Base-by-base conservation (phyloP, 805 yeast genomes). In the Saturnispora mendoncae region DNA sequence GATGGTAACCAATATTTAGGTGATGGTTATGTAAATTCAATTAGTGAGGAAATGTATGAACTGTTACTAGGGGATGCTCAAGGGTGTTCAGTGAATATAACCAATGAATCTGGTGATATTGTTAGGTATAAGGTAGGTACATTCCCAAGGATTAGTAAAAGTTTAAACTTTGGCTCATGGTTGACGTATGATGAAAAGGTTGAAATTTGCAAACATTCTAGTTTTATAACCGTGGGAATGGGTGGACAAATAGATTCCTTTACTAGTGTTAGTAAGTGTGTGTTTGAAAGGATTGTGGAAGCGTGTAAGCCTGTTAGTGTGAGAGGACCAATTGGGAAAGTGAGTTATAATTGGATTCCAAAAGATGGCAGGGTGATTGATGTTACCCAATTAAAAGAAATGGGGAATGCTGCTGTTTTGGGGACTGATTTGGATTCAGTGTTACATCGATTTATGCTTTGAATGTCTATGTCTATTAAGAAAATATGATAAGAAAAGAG, bases 181-280 rank as follows among this genome's bases (percentile, higher is more conserved):
- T n/a, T 44, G 1, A n/a, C 27, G n/a, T 19, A 35, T 6, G 31
- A 19, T 6, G 37, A 43, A 27, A 20, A 44, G 26, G 41, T 3
- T 33, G 33, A 20, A 38, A 25, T 42, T 33, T 38, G 42, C 8
- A 7, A 19, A n/a, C 42, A 32, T 26, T 23, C 21, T 13, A 15
- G 47, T 30, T 53, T 59, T 33, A 34, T 61, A 14, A 50, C 64
- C 10, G 58, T 62, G 42, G 71, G 71, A 1, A 30, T 67, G 14
- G 56, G 61, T 31, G 72, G 73, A 3, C 68, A 64, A 32, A 43
- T 66, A 6, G 51, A 46, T 40, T 30, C 42, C 30, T 39, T 51
- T 26, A 46, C 36, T 5, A 37, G 47, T 20, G 34, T 46, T 24
- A 36, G 38, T 14, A 45, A 40, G 25, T 19, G 35, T 6, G 48